These are phyloP conservation scores for Turritis glabra DNA, from an alignment of 345 rosid genomes.

Conservation along the genomic window DNA sequence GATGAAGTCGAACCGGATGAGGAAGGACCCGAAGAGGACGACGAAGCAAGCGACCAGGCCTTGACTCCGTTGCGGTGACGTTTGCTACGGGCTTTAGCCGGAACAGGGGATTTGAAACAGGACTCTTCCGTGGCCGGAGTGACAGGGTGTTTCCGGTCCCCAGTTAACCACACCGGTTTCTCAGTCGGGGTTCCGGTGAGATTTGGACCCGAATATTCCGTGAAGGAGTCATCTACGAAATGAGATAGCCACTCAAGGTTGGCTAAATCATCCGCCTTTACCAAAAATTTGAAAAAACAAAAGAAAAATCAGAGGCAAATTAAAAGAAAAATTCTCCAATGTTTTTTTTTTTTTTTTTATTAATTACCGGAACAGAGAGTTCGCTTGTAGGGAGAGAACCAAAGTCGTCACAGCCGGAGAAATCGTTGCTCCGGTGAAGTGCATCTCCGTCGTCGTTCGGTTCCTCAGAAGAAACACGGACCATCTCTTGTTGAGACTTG, in stretches of 20 bases:
- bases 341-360: too few relatives aligned
- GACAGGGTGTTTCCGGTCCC: slow-evolving; percentile 38
- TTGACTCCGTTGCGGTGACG: slow-evolving; percentile 59
- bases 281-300: not conserved
- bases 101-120: slow-evolving; percentile 48
- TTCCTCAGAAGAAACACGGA: slow-evolving; percentile 31
- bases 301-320: not conserved
- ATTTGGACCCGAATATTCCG: slow-evolving; percentile 50
- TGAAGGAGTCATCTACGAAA: slow-evolving; percentile 90
- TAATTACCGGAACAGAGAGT: slow-evolving; percentile 64
- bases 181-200: slow-evolving; percentile 42
- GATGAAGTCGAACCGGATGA: slow-evolving; percentile 37
- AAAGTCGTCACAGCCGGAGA: slow-evolving; percentile 40
- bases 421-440: slow-evolving; percentile 22
- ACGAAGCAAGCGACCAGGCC: slow-evolving; percentile 63
- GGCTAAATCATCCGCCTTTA: slow-evolving; percentile 73
- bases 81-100: slow-evolving; percentile 86
- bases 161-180: slow-evolving; percentile 35
- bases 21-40: slow-evolving; percentile 45
- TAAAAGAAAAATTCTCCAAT: not conserved
- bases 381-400: slow-evolving; percentile 53
- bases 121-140: slow-evolving; percentile 29
- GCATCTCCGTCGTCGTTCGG: slow-evolving; percentile 18
- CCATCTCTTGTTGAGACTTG: slow-evolving; percentile 32
- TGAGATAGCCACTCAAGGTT: slow-evolving; percentile 90